Base-by-base conservation (phyloP, 495 filamentous ascomycete species). In the Daldinia childiae region DNA sequence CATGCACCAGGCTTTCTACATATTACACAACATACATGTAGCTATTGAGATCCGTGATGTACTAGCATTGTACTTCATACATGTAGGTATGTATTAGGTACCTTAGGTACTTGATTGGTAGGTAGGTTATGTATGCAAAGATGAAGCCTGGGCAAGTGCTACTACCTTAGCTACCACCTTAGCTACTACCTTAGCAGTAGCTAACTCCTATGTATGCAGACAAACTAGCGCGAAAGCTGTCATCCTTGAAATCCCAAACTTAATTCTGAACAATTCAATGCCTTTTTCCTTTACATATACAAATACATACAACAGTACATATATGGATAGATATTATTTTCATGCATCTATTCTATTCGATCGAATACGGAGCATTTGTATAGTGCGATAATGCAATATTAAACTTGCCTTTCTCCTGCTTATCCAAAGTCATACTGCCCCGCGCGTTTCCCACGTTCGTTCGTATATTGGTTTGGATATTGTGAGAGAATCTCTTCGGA, bases 21-120 rank as follows among this genome's bases (percentile, higher is more conserved):
- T 52, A 50, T 68, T 55, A 56, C 57, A 68, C 64, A 56, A 29
- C 27, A 48, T n/a, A n/a, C n/a, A n/a, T n/a, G n/a, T n/a, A n/a
- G 17, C 29, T 17, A 45, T 24, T 43, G 17, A 21, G 26, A 32
- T 30, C 32, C 43, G 7, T 32, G 24, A 60, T 43, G 34, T 57
- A 55, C 57, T 19, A 26, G 8, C 65, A 9, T 21, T 19, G 38
- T 58, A 54, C 26, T 19, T 5, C 2, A 15, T 34, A 8, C 30
- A 17, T 45, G 4, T 5, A 29, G 19, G n/a, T 9, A 55, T 34
- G 15, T 19, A 3, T 11, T 34, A 34, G 30, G 41, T n/a, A 45
- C 30, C 9, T 34, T 1, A 9, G 30, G 8, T 34, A 34, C 9
- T 1, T 11, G 24, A 4, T 27, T 27, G n/a, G n/a, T n/a, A n/a